Evolutionary conservation across 208 protist genomes (phyloP), one percentile per base, ranked within the genome.

Genomic region (Naegleria lovaniensis): DNA sequence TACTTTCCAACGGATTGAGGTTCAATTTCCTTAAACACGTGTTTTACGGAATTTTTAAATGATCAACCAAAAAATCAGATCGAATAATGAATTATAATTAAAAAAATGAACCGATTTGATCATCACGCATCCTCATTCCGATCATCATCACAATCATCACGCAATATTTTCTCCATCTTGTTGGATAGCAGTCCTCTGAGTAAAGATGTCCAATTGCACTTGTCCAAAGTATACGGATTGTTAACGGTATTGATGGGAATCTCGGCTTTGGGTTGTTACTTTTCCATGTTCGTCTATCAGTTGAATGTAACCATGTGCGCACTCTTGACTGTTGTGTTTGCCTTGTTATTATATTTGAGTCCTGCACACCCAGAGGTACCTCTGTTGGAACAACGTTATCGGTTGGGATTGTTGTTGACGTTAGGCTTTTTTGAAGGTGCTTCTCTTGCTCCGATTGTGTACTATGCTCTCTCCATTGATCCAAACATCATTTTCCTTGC

Each of bases 401-500:
- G 90, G 19, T 75, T 67, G 22, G 16, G n/a, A 22, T 43, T 92
- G 7, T 83, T 92, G 5, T 2, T 59, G 6, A 36, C 41, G 0
- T 91, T 91, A 16, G 67, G 52, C 11, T 92, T 93, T 19, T 79
- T 51, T 25, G 29, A 90, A 33, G 91, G 91, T 39, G n/a, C 29
- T 25, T 0, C 41, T 33, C 6, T 93, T 16, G 91, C 25, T 38
- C 29, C 91, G 13, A 58, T 93, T 15, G 39, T 92, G 25, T 6
- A 76, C 11, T 38, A 90, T 41, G 41, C 48, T 19, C 5, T 93
- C 16, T 38, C 29, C 13, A 38, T 92, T n/a, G 75, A 93, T 36
- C 58, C 90, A 22, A 51, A 59, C 0, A 15, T 93, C 33, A 43
- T 93, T 89, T 36, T 79, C 19, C 41, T 89, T 15, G 91, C 92